phyloP scores from a whole-genome alignment of 2,329 filamentous ascomycete genomes.

The Trichoderma atrobrunneum region DNA sequence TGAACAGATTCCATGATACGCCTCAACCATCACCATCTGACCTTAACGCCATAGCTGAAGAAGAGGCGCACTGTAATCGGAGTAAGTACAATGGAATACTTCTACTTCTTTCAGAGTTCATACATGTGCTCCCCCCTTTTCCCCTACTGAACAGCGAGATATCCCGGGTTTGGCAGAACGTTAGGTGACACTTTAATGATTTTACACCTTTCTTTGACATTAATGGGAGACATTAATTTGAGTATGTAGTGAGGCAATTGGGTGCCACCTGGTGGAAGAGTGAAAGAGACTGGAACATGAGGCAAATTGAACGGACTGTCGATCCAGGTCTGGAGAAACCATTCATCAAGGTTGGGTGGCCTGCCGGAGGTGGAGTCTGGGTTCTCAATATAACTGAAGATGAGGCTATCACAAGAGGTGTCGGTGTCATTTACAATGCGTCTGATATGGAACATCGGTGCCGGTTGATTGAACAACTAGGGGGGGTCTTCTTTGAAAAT shows the following conservation, averaged over 20 bases:
- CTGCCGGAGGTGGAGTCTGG: neutral
- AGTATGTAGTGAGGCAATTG: neutral
- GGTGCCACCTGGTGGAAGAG: neutral
- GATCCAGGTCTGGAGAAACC: neutral
- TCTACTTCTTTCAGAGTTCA: neutral
- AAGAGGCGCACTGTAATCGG: slow-evolving; percentile 1
- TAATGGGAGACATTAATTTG: neutral
- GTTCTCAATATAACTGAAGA: neutral
- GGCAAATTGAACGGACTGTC: neutral
- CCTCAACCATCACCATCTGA: neutral
- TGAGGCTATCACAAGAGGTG: neutral
- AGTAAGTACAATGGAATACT: neutral
- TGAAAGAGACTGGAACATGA: neutral
- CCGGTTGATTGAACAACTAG: neutral
- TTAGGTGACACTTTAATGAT: neutral
- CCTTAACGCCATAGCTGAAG: neutral
- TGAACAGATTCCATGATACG: neutral
- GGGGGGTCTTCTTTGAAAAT: neutral
- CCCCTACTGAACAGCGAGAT: neutral
- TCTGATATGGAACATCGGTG: neutral
- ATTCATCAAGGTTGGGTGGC: neutral
- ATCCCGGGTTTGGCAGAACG: no score
- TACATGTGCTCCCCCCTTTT: neutral
- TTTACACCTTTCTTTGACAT: neutral
- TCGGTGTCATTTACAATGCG: neutral